Conservation (phyloP, 2,329 filamentous ascomycete species). For the Ophiostoma novo-ulmi region DNA sequence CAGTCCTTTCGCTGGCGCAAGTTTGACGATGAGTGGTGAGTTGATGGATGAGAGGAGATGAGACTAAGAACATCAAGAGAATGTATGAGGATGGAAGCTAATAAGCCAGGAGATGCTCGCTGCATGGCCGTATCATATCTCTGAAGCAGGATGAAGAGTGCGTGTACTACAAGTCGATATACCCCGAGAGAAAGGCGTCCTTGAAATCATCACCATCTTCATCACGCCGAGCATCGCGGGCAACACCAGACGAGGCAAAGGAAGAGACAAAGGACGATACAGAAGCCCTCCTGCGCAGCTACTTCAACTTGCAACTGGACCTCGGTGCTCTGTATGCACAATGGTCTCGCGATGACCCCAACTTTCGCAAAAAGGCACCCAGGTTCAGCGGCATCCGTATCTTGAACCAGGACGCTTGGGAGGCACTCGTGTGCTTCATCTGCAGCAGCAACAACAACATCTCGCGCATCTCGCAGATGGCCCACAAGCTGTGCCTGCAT, state of each 20-base stretch:
- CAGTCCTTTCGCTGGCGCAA: slow-evolving; percentile 97
- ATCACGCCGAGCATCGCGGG: too few species aligned
- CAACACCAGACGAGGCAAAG: neutral
- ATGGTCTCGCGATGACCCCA: slow-evolving; percentile 80
- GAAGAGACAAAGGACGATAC: slow-evolving; percentile 56
- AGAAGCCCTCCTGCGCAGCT: slow-evolving; percentile 68
- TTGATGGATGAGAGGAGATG: slow-evolving; percentile 13
- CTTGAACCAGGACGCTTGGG: slow-evolving; percentile 91
- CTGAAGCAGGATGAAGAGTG: slow-evolving; percentile 74
- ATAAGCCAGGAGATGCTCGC: slow-evolving; percentile 63
- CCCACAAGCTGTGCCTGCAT: slow-evolving; percentile 79
- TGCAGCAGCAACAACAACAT: slow-evolving; percentile 99
- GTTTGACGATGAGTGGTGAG: slow-evolving; percentile 74
- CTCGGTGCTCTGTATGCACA: slow-evolving; percentile 71
- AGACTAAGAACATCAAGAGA: neutral
- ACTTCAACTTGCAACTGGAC: slow-evolving; percentile 80
- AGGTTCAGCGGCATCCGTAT: slow-evolving; percentile 89
- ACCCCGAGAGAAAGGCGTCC: slow-evolving; percentile 35
- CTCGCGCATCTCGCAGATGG: slow-evolving; percentile 90
- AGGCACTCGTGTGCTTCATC: slow-evolving; percentile 88
- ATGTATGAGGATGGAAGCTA: neutral
- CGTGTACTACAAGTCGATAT: slow-evolving; percentile 74
- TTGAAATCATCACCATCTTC: neutral
- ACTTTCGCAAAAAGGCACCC: slow-evolving; percentile 82
- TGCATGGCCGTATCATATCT: slow-evolving; percentile 78